Evolutionary conservation across 2,329 filamentous ascomycete species (phyloP).

Genomic region (Fusarium coicis): DNA sequence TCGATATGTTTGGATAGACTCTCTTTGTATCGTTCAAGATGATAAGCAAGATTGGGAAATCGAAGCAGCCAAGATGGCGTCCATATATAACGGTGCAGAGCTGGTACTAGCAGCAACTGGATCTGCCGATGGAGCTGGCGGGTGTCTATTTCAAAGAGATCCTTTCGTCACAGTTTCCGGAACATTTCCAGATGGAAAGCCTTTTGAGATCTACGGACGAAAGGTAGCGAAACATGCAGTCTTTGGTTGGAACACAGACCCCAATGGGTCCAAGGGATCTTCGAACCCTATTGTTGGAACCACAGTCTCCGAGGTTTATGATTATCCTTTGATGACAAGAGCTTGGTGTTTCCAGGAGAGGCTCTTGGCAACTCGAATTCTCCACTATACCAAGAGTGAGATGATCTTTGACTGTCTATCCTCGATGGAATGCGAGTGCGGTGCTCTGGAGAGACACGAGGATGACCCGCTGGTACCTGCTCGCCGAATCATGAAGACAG

Average conservation of each 20-base stretch:
- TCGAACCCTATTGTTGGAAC: slow-evolving; percentile 12
- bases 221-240: slow-evolving; percentile 8
- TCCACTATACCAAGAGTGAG: slow-evolving; percentile 45
- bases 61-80: slow-evolving; percentile 44
- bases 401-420: slow-evolving; percentile 42
- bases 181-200: slow-evolving; percentile 3
- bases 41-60: slow-evolving; percentile 41
- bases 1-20: slow-evolving; percentile 44
- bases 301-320: not conserved
- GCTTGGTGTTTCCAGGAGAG: slow-evolving; percentile 49
- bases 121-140: slow-evolving; percentile 28
- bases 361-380: slow-evolving; percentile 39
- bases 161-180: slow-evolving; percentile 22
- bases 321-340: slow-evolving; percentile 36
- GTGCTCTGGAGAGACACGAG: slow-evolving; percentile 28
- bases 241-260: slow-evolving; percentile 26
- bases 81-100: slow-evolving; percentile 41
- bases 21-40: slow-evolving; percentile 44
- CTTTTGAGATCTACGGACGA: slow-evolving; percentile 34
- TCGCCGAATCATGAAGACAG: slow-evolving; percentile 37
- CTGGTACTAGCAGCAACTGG: slow-evolving; percentile 41
- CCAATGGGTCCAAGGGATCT: slow-evolving; percentile 8
- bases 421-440: slow-evolving; percentile 42
- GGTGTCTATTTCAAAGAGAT: slow-evolving; percentile 34
- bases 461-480: slow-evolving; percentile 22